Base-by-base conservation (phyloP, 495 filamentous ascomycete species). In the Haplographium delicatum region DNA sequence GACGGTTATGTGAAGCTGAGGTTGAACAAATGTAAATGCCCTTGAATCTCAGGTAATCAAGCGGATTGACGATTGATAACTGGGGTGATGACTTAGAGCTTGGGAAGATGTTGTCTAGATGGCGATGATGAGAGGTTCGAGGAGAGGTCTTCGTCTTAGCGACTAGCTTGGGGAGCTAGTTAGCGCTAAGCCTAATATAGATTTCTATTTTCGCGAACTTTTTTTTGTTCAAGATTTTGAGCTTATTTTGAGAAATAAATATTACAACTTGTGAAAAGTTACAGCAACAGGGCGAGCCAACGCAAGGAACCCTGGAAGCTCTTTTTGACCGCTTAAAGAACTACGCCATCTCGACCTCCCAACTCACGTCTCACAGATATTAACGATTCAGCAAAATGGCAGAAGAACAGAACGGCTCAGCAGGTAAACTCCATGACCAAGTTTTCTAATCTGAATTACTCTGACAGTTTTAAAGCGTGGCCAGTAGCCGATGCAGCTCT, bases 401-500 rank as follows among this genome's bases (percentile, higher is more conserved):
- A 59, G 63, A 65, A 25, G 72, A 79, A 63, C 71, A 79, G 55
- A 62, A 62, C 51, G 51, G 53, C 48, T 69, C 68, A 47, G 74
- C 73, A 24, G 67, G 67, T 70, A 58, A 25, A 57, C 57, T 43
- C 11, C 20, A 9, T 8, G 10, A 18, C 25, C 27, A 30, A 9
- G 34, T 31, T 2, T 22, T 15, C 15, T 44, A 3, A 18, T 15
- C n/a, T n/a, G n/a, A n/a, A n/a, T n/a, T n/a, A n/a, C n/a, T n/a
- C 35, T 39, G 3, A 39, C 10, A 39, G n/a, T 19, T n/a, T 40
- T 18, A 61, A 60, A 82, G 91, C 91, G 59, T 96, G 89, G 86
- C 91, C 91, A 56, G 71, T 94, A 62, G 91, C 91, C 67, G 93
- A 96, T 62, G 72, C 78, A 57, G 74, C 74, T 47, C 77, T 95